Evolutionary conservation across 257 asterid genomes (phyloP), one percentile per base, ranked within the genome.

Genomic region (Solanum paucissectum): DNA sequence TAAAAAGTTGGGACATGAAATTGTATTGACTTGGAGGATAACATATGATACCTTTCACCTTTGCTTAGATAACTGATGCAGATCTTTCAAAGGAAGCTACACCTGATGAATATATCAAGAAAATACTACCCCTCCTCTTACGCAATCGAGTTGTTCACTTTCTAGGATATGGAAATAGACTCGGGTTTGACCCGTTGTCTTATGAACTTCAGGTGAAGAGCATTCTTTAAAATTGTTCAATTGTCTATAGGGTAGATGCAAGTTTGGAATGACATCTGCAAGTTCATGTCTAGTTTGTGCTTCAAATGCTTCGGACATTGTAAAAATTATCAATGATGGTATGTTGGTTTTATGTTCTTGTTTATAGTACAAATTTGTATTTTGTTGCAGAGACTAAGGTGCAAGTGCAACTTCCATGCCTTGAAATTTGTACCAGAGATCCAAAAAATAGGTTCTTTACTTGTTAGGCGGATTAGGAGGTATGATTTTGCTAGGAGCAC

Each of bases 351-450:
- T 25, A n/a, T 21, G 2, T 88, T 72, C 40, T 37, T 71, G 38
- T 77, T 76, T 82, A 83, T n/a, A n/a, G n/a, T n/a, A n/a, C n/a
- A n/a, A n/a, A n/a, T 32, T 85, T 86, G 32, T 87, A 84, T 73
- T 84, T 69, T 18, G 27, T 86, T 92, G 92, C 95, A 96, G 99
- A 94, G 84, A 88, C 92, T 97, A 76, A 94, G 99, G 89, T 97
- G 99, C 92, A 97, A 96, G 87, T 97, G 99, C 46, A 97, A 97
- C 93, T 97, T 97, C 90, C 98, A 96, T 72, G 99, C 99, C 12
- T 88, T 97, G 72, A 96, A 95, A 73, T 97, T 94, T 69, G 94
- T 83, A 21, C 95, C 97, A 7, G 92, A 88, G 88, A 96, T 97
- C 87, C 99, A 95, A 90, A 87, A 91, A 88, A 84, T 49, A 0